Evolutionary conservation across 306 rosid species (phyloP).

Genomic region (Bauhinia variegata): DNA sequence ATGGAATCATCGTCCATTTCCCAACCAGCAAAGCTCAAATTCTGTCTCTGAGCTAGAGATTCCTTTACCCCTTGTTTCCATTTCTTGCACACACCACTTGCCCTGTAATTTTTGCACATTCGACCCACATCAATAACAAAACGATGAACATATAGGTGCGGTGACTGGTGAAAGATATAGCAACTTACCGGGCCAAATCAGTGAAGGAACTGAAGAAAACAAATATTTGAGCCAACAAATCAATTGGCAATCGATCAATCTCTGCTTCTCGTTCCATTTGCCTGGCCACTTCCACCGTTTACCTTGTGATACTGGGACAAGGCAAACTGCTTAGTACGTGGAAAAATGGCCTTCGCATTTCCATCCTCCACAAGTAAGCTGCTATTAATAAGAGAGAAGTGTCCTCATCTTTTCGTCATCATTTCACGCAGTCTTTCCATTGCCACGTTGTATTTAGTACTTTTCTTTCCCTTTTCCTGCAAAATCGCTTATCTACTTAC

Average conservation of each 20-base stretch:
- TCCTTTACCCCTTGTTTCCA: constrained; percentile 87
- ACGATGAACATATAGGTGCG: neutral
- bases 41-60: constrained; percentile 65
- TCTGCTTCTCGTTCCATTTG: constrained; percentile 57
- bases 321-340: neutral
- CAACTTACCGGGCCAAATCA: constrained; percentile 87
- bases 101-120: constrained; percentile 48
- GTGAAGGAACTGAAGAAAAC: constrained; percentile 70
- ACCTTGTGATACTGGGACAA: too few relatives aligned
- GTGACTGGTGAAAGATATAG: neutral
- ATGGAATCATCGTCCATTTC: constrained; percentile 92
- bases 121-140: neutral
- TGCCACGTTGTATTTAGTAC: constrained; percentile 12
- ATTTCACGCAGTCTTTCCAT: neutral
- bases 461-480: neutral
- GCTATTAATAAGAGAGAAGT: constrained; percentile 25
- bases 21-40: constrained; percentile 84
- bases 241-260: constrained; percentile 82
- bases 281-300: neutral
- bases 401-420: constrained; percentile 63
- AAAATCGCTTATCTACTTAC: too few relatives aligned
- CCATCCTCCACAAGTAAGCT: constrained; percentile 25
- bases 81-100: constrained; percentile 84
- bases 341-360: constrained; percentile 12
- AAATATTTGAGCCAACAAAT: constrained; percentile 78